These are phyloP conservation scores for Cardiospermum halicacabum DNA, from an alignment of 345 rosid genomes.

Conservation along the genomic window DNA sequence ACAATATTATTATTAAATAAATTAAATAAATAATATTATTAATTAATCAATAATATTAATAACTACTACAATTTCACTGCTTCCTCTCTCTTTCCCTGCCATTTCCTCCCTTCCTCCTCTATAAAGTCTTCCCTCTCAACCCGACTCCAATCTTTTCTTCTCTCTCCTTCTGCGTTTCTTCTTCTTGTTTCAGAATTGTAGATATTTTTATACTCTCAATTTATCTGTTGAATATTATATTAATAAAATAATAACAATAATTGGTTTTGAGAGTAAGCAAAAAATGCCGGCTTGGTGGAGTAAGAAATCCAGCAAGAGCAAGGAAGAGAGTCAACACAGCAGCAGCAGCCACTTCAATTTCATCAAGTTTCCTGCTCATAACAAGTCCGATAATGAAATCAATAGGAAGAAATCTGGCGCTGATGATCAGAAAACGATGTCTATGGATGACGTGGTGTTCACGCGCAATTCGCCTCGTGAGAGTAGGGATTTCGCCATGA, in stretches of 20 bases:
- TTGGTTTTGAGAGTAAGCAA: background rate
- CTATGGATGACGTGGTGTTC: slow-evolving; percentile 29
- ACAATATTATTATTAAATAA: too few species aligned
- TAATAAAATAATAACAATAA: background rate
- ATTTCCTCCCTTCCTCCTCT: slow-evolving; percentile 3
- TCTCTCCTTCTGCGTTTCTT: background rate
- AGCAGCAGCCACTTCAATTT: slow-evolving; percentile 19
- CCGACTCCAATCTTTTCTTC: slow-evolving; percentile 16
- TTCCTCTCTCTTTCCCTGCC: slow-evolving; percentile 19
- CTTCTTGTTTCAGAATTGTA: background rate
- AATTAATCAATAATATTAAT: too few species aligned
- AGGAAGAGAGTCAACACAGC: slow-evolving; percentile 36
- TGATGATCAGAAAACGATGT: slow-evolving; percentile 26
- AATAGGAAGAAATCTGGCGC: slow-evolving; percentile 22
- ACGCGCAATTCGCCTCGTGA: slow-evolving; percentile 44
- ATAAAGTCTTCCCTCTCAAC: slow-evolving; percentile 6
- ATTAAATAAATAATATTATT: too few species aligned
- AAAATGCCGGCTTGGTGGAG: slow-evolving; percentile 86
- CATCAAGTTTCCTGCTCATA: slow-evolving; percentile 18
- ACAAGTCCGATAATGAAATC: slow-evolving; percentile 19
- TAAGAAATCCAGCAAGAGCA: slow-evolving; percentile 51
- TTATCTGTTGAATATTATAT: too few species aligned
- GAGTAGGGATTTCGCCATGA: slow-evolving; percentile 35
- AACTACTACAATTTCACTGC: too few species aligned
- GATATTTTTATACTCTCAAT: background rate